phyloP scores from a whole-genome alignment of 257 asterid species.

The Fraxinus americana region DNA sequence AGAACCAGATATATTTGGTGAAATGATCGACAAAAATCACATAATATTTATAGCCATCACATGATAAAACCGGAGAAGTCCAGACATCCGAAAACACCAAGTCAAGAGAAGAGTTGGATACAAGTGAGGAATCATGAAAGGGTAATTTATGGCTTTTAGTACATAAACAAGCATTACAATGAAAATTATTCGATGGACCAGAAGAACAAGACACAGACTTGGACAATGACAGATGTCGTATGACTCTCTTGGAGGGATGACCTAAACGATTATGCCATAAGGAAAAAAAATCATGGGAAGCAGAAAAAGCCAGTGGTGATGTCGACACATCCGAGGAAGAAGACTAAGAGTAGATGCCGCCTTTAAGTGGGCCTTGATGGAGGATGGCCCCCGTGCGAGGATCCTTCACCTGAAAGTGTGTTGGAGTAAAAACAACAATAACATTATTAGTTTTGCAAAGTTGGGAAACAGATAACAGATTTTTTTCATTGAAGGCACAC shows the following conservation, averaged over 20 bases:
- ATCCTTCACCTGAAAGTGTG: slow-evolving; percentile 23
- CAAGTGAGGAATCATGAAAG: background rate
- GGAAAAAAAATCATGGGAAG: too few relatives aligned
- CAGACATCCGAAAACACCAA: slow-evolving; percentile 9
- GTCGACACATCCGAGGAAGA: too few relatives aligned
- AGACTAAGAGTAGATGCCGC: too few relatives aligned
- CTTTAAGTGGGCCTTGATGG: background rate
- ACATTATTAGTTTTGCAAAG: too few relatives aligned
- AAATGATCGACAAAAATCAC: background rate
- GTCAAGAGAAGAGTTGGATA: slow-evolving; percentile 9
- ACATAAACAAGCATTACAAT: background rate
- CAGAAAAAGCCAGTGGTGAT: too few relatives aligned
- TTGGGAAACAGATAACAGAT: too few relatives aligned
- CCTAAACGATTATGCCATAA: too few relatives aligned
- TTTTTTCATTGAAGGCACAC: too few relatives aligned
- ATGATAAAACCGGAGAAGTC: background rate
- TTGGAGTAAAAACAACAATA: too few relatives aligned
- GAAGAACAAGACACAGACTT: background rate
- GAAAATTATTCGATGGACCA: background rate
- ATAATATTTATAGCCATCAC: slow-evolving; percentile 9
- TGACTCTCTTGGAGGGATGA: background rate
- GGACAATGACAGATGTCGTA: background rate
- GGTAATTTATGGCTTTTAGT: slow-evolving; percentile 2
- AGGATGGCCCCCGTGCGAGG: background rate
- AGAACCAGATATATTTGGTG: background rate